Evolutionary conservation across 2,329 filamentous ascomycete genomes (phyloP).

Genomic region (Colletotrichum trifolii): DNA sequence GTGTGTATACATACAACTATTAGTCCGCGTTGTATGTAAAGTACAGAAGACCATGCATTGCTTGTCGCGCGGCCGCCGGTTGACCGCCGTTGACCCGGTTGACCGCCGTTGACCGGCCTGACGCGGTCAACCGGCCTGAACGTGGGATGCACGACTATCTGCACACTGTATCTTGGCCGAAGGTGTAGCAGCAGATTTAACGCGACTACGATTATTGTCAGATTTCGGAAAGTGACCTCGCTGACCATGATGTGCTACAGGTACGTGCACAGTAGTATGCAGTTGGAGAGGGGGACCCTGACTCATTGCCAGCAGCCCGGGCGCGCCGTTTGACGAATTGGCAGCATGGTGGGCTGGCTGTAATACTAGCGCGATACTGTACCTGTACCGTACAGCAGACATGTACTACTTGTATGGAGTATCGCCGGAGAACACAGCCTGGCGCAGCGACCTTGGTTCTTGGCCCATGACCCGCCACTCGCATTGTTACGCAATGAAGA

Average conservation of each 20-base stretch:
- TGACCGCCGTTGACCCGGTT: not conserved
- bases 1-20: too few species aligned
- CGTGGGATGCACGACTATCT: constrained; percentile 2
- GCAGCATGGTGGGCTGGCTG: constrained; percentile 1
- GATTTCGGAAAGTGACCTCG: too few species aligned
- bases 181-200: too few species aligned
- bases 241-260: too few species aligned
- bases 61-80: constrained; percentile 10
- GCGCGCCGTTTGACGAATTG: constrained; percentile 32
- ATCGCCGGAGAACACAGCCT: not conserved
- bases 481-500: constrained; percentile 31
- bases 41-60: constrained; percentile 13
- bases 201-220: too few species aligned
- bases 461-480: constrained; percentile 26
- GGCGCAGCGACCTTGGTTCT: constrained; percentile 17
- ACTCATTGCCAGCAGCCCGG: constrained; percentile 24
- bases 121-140: constrained; percentile 3
- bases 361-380: too few species aligned
- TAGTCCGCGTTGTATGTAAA: too few species aligned
- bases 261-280: not conserved
- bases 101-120: too few species aligned
- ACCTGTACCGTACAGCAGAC: constrained; percentile 2
- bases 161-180: constrained; percentile 1
- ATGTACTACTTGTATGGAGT: not conserved
- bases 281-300: constrained; percentile 16